phyloP scores from a whole-genome alignment of 768 basidiomycete genomes.

The Russula sp. region DNA sequence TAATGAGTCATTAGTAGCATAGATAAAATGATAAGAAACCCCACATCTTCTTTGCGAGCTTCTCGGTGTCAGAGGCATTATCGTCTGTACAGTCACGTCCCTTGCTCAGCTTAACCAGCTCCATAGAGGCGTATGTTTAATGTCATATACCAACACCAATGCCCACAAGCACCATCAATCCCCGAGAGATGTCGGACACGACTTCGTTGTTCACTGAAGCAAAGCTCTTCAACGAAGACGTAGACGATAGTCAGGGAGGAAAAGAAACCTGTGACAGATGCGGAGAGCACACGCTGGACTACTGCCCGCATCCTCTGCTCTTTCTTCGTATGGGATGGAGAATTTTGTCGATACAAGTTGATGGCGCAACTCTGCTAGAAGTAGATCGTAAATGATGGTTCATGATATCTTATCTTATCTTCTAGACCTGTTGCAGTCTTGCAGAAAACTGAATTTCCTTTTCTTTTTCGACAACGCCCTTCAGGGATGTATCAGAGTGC shows the following conservation, averaged over 20 bases:
- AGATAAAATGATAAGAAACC: slow-evolving; percentile 20
- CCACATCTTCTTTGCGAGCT: slow-evolving; percentile 79
- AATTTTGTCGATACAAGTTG: no score
- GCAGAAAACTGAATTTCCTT: neutral
- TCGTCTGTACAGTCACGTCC: slow-evolving; percentile 55
- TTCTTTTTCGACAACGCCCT: neutral
- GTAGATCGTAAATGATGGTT: neutral
- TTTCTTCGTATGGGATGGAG: neutral
- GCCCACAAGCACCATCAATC: slow-evolving; percentile 86
- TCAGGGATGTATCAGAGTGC: neutral
- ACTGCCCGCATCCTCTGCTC: slow-evolving; percentile 67
- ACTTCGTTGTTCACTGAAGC: slow-evolving; percentile 65
- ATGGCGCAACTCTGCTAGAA: no score
- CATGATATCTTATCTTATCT: neutral
- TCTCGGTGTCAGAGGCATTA: slow-evolving; percentile 60
- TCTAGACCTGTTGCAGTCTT: neutral
- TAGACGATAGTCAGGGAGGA: neutral
- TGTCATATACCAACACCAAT: slow-evolving; percentile 61
- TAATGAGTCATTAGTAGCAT: neutral
- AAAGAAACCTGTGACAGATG: slow-evolving; percentile 70
- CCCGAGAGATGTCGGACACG: slow-evolving; percentile 76
- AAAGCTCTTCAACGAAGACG: neutral
- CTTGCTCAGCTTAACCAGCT: slow-evolving; percentile 19
- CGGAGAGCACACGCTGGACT: slow-evolving; percentile 74
- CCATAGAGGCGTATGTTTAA: neutral